Conservation (phyloP, 306 rosid genomes). For the Vicia villosa region DNA sequence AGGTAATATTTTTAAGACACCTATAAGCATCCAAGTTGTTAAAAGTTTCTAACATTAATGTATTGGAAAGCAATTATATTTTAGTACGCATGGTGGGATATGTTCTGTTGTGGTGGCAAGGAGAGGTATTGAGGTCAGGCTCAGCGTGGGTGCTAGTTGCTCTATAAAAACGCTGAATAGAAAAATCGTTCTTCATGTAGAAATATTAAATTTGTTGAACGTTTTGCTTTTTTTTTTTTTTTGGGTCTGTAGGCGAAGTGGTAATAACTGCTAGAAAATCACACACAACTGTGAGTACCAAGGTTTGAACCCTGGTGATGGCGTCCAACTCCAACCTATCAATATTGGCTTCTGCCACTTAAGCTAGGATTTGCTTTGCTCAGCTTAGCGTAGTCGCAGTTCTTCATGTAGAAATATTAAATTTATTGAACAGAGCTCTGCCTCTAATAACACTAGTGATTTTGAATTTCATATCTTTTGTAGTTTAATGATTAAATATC, state of each 20-base stretch:
- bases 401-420: not conserved
- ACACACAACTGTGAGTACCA: too few relatives aligned
- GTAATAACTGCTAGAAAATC: too few relatives aligned
- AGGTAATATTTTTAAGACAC: constrained; percentile 51
- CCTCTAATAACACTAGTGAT: not conserved
- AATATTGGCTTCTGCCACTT: too few relatives aligned
- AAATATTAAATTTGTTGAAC: not conserved
- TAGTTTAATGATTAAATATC: not conserved
- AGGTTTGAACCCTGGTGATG: too few relatives aligned
- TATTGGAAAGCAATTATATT: constrained; percentile 14
- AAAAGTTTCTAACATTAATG: constrained; percentile 23
- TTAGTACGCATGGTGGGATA: constrained; percentile 14
- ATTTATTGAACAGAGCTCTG: not conserved
- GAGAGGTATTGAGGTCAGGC: constrained; percentile 14
- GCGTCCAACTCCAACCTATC: too few relatives aligned
- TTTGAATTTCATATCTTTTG: not conserved
- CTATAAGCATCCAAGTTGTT: constrained; percentile 14
- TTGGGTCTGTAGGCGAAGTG: too few relatives aligned
- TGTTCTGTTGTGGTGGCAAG: constrained; percentile 15
- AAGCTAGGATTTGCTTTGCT: not conserved
- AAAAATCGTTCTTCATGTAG: constrained; percentile 2
- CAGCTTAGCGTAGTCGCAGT: not conserved
- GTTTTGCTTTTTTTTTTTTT: not conserved
- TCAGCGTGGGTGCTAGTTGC: constrained; percentile 4
- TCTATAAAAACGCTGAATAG: not conserved